phyloP scores from a whole-genome alignment of 352 stramenopile species.

The Pythium folliculosum region DNA sequence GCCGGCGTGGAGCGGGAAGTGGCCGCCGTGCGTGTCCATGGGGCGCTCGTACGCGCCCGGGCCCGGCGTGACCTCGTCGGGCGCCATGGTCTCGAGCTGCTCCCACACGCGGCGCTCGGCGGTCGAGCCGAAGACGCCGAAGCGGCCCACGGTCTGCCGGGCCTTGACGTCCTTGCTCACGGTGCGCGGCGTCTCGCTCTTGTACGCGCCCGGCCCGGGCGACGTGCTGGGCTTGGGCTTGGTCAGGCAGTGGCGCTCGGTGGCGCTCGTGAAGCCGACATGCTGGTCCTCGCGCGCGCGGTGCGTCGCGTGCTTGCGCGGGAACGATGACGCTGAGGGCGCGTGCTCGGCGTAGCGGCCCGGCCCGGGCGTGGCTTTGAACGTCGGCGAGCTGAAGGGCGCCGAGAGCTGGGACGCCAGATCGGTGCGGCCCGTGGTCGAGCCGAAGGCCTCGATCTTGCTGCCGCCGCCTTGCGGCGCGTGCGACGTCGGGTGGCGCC shows the following conservation, averaged over 20 bases:
- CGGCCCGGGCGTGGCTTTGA: conserved; percentile 56
- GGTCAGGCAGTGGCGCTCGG: conserved; percentile 60
- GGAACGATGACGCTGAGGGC: conserved; percentile 13
- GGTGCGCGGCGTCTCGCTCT: conserved; percentile 62
- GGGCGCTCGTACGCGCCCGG: conserved; percentile 55
- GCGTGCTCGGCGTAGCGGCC: conserved; percentile 46
- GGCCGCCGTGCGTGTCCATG: conserved; percentile 34
- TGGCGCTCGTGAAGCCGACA: conserved; percentile 69
- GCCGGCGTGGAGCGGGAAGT: conserved; percentile 38
- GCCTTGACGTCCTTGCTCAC: conserved; percentile 50
- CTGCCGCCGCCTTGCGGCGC: conserved; percentile 32
- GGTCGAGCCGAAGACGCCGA: conserved; percentile 74
- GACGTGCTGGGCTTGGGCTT: conserved; percentile 38
- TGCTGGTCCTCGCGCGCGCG: conserved; percentile 35
- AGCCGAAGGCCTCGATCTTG: conserved; percentile 67
- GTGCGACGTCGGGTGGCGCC: conserved; percentile 24
- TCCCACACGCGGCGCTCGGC: conserved; percentile 76
- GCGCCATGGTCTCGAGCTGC: conserved; percentile 47
- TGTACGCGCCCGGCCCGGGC: conserved; percentile 58
- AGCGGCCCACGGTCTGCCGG: conserved; percentile 56
- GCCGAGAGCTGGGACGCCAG: conserved; percentile 58
- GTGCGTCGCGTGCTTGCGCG: background rate
- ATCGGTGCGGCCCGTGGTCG: conserved; percentile 54
- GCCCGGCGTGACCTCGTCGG: conserved; percentile 50
- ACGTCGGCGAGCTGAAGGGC: conserved; percentile 60